A percentile compares a stretch with the other conserved stretches of the same genome.
Evolutionary conservation across 108 stramenopile genomes (phyloP).

Genomic region (Parietichytrium sp.): DNA sequence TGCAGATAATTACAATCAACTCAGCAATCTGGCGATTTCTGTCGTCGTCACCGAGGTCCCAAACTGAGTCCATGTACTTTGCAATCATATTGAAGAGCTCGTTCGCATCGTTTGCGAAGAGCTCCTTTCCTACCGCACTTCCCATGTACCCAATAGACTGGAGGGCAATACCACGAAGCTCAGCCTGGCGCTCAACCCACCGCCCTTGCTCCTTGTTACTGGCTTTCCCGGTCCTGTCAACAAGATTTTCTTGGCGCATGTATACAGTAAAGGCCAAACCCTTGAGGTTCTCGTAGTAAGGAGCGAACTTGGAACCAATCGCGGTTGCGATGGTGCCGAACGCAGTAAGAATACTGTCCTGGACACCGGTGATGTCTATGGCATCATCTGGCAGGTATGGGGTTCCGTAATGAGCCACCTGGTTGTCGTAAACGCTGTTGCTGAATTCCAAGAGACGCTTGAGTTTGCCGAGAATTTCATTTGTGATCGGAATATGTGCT

Average conservation of each 20-base stretch:
- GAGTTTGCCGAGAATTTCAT: background rate
- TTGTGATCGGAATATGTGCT: background rate
- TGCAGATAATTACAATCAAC: background rate
- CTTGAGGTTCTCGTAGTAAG: constrained; percentile 17
- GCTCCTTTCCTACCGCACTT: background rate
- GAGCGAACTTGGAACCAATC: background rate
- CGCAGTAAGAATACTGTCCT: background rate
- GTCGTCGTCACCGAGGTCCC: constrained; percentile 21
- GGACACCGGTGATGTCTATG: constrained; percentile 11
- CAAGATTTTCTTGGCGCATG: background rate
- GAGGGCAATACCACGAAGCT: background rate
- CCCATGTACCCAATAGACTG: background rate
- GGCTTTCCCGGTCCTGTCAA: background rate
- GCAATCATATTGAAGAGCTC: background rate
- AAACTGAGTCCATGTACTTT: constrained; percentile 26
- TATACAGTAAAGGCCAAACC: background rate
- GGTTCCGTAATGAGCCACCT: background rate
- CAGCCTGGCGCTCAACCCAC: background rate
- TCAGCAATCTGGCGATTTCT: background rate
- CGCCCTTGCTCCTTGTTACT: background rate
- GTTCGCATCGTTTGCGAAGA: background rate
- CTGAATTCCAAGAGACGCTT: background rate
- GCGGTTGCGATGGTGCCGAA: background rate
- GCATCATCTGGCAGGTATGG: background rate
- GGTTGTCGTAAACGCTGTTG: background rate